Evolutionary conservation across 2,329 filamentous ascomycete species (phyloP), one percentile per base, ranked within the genome.

Genomic region (Graphilbum sp.): DNA sequence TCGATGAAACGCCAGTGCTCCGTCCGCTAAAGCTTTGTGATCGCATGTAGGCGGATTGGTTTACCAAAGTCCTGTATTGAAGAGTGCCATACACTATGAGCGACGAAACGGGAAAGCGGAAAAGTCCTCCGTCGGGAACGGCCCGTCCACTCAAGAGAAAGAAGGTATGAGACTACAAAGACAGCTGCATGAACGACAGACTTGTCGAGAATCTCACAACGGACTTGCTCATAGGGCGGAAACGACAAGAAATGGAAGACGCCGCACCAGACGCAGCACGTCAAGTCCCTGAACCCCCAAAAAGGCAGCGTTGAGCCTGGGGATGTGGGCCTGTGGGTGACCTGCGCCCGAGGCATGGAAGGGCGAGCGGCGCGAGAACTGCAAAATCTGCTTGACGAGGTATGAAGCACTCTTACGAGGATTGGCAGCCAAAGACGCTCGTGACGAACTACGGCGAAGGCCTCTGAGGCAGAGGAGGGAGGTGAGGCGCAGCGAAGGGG

Each of bases 261-360:
- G 20, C 60, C 73, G 13, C 66, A 72, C 43, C 71, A 76, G 34
- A 62, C 24, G 16, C 35, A n/a, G n/a, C n/a, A 65, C 48, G 57
- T 59, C 25, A 75, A 67, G 50, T 46, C 60, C 32, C 58, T 59
- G 17, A 53, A 58, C 36, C 54, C 57, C 43, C 56, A 57, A 46
- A 64, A 63, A 31, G 62, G 56, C 30, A 52, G 55, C 12, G 56
- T 86, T 35, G 71, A 81, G 47, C 62, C 77, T 5, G 79, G 80
- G 5, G 79, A 86, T 49, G 62, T 67, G 37, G 82, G 82, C 5
- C 75, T 88, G 41, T 88, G 80, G 79, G 76, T 78, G 21, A 86
- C 81, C 0, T 87, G 79, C 52, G 73, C 78, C 37, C 70, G 78
- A 51, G 72, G 72, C 46, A 78, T 80, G 60, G 79, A 83, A 56